Evolutionary conservation across 192 early-diverging fungal genomes (phyloP), one percentile per base, ranked within the genome.

Genomic region (Mortierella claussenii): DNA sequence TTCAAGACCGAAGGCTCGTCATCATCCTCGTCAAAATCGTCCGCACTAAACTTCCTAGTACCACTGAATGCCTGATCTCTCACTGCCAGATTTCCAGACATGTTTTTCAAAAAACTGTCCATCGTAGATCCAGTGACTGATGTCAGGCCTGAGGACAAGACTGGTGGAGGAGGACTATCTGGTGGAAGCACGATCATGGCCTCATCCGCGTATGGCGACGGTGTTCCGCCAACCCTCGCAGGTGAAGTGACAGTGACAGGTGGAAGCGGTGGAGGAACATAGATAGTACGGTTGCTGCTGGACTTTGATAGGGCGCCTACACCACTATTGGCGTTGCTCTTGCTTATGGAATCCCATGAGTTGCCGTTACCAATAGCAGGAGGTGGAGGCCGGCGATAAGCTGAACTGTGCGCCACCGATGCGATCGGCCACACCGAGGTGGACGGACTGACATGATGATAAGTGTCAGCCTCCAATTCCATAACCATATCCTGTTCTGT

Each of bases 211-310:
- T 75, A 75, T 11, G 71, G 71, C 6, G 63, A 75, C 9, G 58
- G 13, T 1, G n/a, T n/a, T n/a, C 43, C 43, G n/a, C 21, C 23
- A 15, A 36, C 10, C 0, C n/a, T 54, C 24, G 21, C 21, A 0
- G 70, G 27, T 7, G 42, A 42, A 7, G 62, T 43, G 9, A 60
- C 31, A 37, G 47, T 59, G 30, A 55, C 32, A 15, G 71, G 63
- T 36, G 71, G 71, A 5, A 75, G 33, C 17, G 71, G 71, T 12
- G 71, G 71, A 9, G 71, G 71, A 17, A 66, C 43, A 20, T 75
- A 75, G 0, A 65, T 47, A 3, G 43, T 57, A 15, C 64, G 69
- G 51, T 56, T 62, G 27, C 40, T 53, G 15, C 26, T 46, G 11
- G 68, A 69, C 57, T 55, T 53, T 45, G 45, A 57, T 1, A 63